Evolutionary conservation across 768 basidiomycete genomes (phyloP).

Genomic region (Russula dissimulans): DNA sequence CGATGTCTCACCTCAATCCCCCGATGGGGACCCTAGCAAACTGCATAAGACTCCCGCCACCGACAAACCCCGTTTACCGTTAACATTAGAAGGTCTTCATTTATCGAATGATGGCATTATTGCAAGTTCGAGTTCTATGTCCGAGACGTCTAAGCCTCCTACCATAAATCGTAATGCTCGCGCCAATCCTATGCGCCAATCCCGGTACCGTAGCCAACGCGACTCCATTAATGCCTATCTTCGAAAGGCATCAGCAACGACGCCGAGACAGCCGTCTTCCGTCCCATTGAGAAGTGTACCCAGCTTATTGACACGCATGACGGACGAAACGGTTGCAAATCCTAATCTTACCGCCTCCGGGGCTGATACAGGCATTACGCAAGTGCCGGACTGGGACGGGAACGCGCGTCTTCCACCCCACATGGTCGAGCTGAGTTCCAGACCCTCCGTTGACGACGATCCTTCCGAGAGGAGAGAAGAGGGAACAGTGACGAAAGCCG

Average conservation of each 20-base stretch:
- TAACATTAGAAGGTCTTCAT: background rate
- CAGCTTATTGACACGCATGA: background rate
- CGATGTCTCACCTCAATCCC: background rate
- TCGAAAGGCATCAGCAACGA: constrained; percentile 4
- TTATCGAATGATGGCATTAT: background rate
- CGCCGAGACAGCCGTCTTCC: background rate
- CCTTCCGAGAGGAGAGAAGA: background rate
- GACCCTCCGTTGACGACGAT: constrained; percentile 4
- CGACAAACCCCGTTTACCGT: background rate
- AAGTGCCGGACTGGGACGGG: background rate
- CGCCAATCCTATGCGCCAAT: constrained; percentile 17
- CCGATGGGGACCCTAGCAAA: background rate
- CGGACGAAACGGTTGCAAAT: background rate
- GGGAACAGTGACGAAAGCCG: background rate
- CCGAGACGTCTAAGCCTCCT: background rate
- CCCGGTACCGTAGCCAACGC: constrained; percentile 35
- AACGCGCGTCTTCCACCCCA: background rate
- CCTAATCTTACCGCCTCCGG: background rate
- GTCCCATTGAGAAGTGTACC: background rate
- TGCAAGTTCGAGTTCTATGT: background rate
- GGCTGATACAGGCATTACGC: background rate
- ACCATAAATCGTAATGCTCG: background rate
- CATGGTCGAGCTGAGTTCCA: background rate
- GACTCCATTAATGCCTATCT: constrained; percentile 45
- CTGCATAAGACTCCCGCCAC: background rate